Conservation (phyloP, 75 land plant species). For the Adiantum capillusveneris region DNA sequence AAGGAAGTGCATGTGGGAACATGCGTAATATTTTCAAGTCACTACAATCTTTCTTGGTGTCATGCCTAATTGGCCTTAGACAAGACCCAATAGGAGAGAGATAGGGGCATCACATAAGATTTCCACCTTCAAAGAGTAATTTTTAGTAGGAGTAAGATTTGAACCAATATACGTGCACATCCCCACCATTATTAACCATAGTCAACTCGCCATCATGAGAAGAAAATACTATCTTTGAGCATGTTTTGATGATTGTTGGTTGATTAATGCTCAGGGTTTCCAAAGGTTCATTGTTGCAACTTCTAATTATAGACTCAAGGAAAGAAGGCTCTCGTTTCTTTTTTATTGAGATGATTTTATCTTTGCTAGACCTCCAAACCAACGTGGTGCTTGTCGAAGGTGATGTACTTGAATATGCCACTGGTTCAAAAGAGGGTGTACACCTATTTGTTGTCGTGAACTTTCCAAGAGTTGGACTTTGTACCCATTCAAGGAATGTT, state of each 20-base stretch:
- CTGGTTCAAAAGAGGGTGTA: constrained; percentile 83
- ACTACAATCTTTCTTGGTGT: constrained; percentile 47
- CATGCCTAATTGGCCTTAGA: constrained; percentile 91
- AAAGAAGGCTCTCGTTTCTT: neutral
- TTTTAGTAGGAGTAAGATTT: constrained; percentile 61
- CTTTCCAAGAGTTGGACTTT: constrained; percentile 91
- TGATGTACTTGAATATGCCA: constrained; percentile 61
- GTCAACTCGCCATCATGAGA: constrained; percentile 95
- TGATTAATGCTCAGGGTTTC: constrained; percentile 11
- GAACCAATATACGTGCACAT: constrained; percentile 75
- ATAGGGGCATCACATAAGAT: constrained; percentile 68
- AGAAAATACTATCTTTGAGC: constrained; percentile 72
- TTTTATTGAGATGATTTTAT: constrained; percentile 48
- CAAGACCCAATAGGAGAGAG: constrained; percentile 94
- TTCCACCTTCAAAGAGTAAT: constrained; percentile 63
- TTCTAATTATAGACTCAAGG: neutral
- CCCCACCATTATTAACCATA: constrained; percentile 70
- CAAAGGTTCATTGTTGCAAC: neutral
- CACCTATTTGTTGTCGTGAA: constrained; percentile 71
- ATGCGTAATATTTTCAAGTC: constrained; percentile 71
- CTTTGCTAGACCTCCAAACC: constrained; percentile 68
- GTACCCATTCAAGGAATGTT: constrained; percentile 70
- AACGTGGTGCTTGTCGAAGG: constrained; percentile 67
- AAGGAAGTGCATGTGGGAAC: constrained; percentile 54
- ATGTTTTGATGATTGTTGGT: constrained; percentile 51